A percentile compares a stretch with the other conserved stretches of the same genome.
Conservation (phyloP, 768 basidiomycete genomes). For the Xerocomellus intermedius region DNA sequence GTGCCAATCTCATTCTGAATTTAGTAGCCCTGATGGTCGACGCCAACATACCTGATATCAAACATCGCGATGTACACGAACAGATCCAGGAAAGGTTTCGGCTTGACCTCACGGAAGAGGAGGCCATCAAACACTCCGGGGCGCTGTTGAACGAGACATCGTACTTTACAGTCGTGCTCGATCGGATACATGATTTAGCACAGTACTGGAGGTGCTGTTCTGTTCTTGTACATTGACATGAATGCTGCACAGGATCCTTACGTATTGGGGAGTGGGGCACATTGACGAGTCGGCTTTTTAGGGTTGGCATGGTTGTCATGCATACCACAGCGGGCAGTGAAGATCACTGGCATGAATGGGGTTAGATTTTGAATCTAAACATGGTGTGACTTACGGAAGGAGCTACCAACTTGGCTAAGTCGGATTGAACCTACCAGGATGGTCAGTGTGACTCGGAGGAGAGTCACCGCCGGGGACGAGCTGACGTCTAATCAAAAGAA, state of each 20-base stretch:
- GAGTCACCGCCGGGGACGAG: too few relatives aligned
- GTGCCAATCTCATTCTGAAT: conserved; percentile 95
- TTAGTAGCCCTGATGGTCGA: conserved; percentile 96
- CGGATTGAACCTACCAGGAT: not conserved
- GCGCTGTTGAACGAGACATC: conserved; percentile 90
- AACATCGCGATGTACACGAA: conserved; percentile 81
- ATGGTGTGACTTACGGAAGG: too few relatives aligned
- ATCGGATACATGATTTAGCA: conserved; percentile 88
- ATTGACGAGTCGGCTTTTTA: not conserved
- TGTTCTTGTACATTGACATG: not conserved
- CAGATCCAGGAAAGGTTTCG: conserved; percentile 97
- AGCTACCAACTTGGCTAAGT: too few relatives aligned
- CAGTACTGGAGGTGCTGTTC: conserved; percentile 81
- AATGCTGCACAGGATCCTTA: not conserved
- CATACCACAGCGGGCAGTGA: not conserved
- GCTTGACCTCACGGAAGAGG: conserved; percentile 90
- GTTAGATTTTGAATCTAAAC: too few relatives aligned
- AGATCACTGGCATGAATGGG: not conserved
- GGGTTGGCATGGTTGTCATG: not conserved
- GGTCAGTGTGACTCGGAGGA: not conserved
- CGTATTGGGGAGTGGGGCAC: not conserved
- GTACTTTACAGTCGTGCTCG: conserved; percentile 89
- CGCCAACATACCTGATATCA: conserved; percentile 94
- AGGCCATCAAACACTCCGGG: conserved; percentile 97
- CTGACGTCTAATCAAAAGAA: too few relatives aligned